Percentiles rank a stretch among this genome's conserved stretches.
Conservation (phyloP, 306 rosid genomes). For the Mimosa pudica region DNA sequence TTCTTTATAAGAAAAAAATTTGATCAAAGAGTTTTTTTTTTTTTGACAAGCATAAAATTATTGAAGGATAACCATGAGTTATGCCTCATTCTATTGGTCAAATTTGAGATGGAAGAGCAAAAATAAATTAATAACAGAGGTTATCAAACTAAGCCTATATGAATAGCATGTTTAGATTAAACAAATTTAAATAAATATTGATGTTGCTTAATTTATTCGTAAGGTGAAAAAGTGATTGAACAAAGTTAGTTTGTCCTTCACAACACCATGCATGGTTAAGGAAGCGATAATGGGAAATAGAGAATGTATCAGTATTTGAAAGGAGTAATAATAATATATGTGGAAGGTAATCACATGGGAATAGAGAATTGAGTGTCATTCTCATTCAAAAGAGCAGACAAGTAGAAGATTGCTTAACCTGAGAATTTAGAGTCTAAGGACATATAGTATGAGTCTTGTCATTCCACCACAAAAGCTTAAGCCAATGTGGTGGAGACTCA, state of each 20-base stretch:
- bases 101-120: neutral
- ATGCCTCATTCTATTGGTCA: neutral
- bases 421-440: too few relatives aligned
- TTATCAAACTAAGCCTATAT: too few relatives aligned
- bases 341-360: slow-evolving; percentile 34
- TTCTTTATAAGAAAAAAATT: neutral
- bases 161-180: too few relatives aligned
- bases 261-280: neutral
- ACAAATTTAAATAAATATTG: neutral
- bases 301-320: neutral
- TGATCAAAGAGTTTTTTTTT: neutral
- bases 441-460: too few relatives aligned
- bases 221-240: too few relatives aligned
- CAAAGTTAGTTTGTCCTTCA: neutral
- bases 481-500: too few relatives aligned
- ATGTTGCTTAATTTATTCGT: neutral
- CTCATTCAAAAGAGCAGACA: slow-evolving; percentile 33
- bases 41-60: neutral
- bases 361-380: slow-evolving; percentile 13
- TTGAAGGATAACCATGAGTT: neutral
- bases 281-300: neutral
- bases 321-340: neutral
- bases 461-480: too few relatives aligned
- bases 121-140: too few relatives aligned
- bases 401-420: neutral